Conservation (phyloP, 371 early-diverging fungal genomes). For the Mucor velutinosus region DNA sequence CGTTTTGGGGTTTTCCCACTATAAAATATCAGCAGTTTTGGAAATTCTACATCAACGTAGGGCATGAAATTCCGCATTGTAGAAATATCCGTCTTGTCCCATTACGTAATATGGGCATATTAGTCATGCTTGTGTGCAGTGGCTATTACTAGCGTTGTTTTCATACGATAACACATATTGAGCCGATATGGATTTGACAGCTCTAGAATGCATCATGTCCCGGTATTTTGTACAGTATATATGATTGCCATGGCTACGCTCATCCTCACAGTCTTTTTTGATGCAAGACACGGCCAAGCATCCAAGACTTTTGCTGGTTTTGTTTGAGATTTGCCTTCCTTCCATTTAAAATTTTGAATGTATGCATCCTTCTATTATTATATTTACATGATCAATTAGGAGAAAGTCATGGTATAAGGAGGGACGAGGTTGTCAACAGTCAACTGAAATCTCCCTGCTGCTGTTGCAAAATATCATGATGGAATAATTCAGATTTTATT, state of each 20-base stretch:
- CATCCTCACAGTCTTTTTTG: neutral
- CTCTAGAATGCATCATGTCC: too few species aligned
- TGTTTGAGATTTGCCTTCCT: neutral
- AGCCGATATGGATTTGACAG: too few species aligned
- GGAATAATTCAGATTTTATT: neutral
- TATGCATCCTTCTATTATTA: slow-evolving; percentile 1
- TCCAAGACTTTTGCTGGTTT: neutral
- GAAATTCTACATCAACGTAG: neutral
- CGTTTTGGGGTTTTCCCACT: neutral
- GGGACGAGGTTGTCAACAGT: neutral
- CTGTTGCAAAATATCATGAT: neutral
- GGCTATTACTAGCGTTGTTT: too few species aligned
- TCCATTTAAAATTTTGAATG: neutral
- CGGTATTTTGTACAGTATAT: too few species aligned
- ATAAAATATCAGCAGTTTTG: neutral
- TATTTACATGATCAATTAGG: neutral
- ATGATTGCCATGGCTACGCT: neutral
- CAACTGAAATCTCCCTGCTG: neutral
- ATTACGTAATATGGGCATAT: neutral
- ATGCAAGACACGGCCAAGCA: neutral
- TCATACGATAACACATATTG: too few species aligned
- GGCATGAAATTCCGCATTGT: neutral
- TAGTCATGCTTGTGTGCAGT: too few species aligned
- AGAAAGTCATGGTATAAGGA: neutral
- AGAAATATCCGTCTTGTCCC: neutral